Conservation (phyloP, 768 basidiomycete genomes). For the Russula virescens region DNA sequence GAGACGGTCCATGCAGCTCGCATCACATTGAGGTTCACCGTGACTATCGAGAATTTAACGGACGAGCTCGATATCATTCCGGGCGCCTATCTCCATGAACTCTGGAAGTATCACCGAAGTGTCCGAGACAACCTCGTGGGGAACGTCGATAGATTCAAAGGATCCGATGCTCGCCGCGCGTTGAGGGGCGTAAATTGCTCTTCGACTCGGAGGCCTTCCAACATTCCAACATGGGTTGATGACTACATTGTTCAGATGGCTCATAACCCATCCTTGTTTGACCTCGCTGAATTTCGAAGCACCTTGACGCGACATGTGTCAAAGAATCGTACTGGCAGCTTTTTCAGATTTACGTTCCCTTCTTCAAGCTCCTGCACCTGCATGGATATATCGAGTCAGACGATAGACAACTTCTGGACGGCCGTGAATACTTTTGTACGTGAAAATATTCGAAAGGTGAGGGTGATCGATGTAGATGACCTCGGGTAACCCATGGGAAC, state of each 20-base stretch:
- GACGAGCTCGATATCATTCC: neutral
- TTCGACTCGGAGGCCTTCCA: too few relatives aligned
- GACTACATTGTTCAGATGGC: neutral
- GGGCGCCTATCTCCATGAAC: constrained; percentile 1
- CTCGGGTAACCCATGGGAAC: neutral
- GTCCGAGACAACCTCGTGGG: neutral
- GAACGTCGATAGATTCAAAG: neutral
- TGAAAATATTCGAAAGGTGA: neutral
- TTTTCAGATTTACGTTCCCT: too few relatives aligned
- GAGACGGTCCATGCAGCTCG: constrained; percentile 1
- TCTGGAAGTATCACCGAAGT: constrained; percentile 5
- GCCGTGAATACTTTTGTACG: neutral
- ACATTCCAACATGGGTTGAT: constrained; percentile 5
- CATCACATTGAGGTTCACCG: neutral
- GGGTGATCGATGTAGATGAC: neutral
- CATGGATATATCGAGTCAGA: neutral
- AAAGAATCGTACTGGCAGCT: too few relatives aligned
- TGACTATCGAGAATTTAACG: constrained; percentile 4
- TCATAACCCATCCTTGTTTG: neutral
- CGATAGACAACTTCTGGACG: constrained; percentile 3
- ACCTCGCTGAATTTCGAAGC: neutral
- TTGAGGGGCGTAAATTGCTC: neutral
- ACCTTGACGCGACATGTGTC: neutral
- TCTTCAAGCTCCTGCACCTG: too few relatives aligned
- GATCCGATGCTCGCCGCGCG: neutral